phyloP scores from a whole-genome alignment of 2,329 filamentous ascomycete genomes.

The Stemphylium lycopersici region DNA sequence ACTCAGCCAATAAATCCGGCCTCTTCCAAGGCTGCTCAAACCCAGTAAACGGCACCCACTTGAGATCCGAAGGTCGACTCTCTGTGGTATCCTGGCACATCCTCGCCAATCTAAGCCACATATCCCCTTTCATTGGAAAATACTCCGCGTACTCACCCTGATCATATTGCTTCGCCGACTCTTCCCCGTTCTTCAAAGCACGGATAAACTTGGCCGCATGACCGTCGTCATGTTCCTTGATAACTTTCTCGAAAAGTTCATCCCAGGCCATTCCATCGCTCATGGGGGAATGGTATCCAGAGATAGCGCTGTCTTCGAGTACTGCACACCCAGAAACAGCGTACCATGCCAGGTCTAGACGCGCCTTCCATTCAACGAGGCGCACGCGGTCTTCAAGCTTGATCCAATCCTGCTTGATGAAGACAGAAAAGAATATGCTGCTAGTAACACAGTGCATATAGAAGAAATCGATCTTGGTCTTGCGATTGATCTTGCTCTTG shows the following conservation, averaged over 20 bases:
- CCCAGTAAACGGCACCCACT: not conserved
- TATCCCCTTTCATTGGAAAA: not conserved
- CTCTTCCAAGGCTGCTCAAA: not conserved
- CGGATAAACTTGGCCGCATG: constrained; percentile 26
- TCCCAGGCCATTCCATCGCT: constrained; percentile 4
- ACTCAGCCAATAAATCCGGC: not conserved
- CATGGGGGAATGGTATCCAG: not conserved
- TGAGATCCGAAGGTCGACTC: not conserved
- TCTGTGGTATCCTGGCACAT: not conserved
- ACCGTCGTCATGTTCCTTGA: constrained; percentile 21
- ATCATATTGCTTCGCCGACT: not conserved
- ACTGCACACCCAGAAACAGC: not conserved
- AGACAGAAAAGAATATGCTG: constrained; percentile 40
- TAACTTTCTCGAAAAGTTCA: constrained; percentile 17
- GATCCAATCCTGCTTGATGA: constrained; percentile 44
- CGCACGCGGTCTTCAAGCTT: constrained; percentile 30
- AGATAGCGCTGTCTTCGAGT: constrained; percentile 8
- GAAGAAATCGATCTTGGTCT: constrained; percentile 37
- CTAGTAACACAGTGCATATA: constrained; percentile 43
- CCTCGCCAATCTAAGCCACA: not conserved
- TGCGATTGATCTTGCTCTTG: not conserved
- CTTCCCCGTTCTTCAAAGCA: constrained; percentile 20
- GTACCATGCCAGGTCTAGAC: constrained; percentile 32
- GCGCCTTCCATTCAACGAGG: constrained; percentile 33
- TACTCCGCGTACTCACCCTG: not conserved